These are phyloP conservation scores for Trametes hirsuta DNA, from an alignment of 1,284 basidiomycete species.

Conservation along the genomic window DNA sequence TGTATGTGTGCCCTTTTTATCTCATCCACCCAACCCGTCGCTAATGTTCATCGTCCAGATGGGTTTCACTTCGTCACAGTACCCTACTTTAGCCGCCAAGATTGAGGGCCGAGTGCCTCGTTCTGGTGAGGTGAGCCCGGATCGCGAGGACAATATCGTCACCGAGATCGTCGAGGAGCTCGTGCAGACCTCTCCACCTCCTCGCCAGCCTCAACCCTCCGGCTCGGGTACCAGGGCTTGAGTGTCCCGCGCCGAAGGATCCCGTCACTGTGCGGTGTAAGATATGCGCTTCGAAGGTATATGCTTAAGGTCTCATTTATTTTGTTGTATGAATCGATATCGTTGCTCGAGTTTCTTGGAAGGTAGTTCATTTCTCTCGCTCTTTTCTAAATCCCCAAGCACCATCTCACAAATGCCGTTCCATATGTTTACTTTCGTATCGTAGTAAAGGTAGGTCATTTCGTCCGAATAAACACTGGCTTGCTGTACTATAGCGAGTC, in stretches of 20 bases:
- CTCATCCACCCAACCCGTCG: background rate
- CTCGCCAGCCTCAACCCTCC: constrained; percentile 16
- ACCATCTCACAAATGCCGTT: background rate
- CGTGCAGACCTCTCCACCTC: constrained; percentile 25
- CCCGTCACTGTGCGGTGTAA: constrained; percentile 5
- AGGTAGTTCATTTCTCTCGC: background rate
- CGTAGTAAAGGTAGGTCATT: constrained; percentile 3
- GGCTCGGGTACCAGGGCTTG: constrained; percentile 21
- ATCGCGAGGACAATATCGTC: constrained; percentile 45
- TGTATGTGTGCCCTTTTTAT: constrained; percentile 10
- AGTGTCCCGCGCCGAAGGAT: background rate
- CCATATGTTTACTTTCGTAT: background rate
- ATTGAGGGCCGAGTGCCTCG: constrained; percentile 54
- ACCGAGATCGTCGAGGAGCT: constrained; percentile 64
- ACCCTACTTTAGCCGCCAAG: constrained; percentile 55
- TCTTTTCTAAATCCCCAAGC: background rate
- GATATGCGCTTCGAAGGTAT: constrained; percentile 3
- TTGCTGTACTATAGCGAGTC: background rate
- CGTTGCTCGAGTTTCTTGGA: background rate
- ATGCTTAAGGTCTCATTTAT: constrained; percentile 21
- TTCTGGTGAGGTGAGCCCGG: constrained; percentile 36
- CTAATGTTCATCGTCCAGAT: constrained; percentile 49
- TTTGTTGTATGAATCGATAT: constrained; percentile 9
- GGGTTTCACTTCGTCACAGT: constrained; percentile 64
- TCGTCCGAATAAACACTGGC: background rate